A percentile compares a stretch with the other conserved stretches of the same genome.
These are phyloP conservation scores for Acrocalymma vagum DNA, from an alignment of 2,329 filamentous ascomycete genomes.

Conservation along the genomic window DNA sequence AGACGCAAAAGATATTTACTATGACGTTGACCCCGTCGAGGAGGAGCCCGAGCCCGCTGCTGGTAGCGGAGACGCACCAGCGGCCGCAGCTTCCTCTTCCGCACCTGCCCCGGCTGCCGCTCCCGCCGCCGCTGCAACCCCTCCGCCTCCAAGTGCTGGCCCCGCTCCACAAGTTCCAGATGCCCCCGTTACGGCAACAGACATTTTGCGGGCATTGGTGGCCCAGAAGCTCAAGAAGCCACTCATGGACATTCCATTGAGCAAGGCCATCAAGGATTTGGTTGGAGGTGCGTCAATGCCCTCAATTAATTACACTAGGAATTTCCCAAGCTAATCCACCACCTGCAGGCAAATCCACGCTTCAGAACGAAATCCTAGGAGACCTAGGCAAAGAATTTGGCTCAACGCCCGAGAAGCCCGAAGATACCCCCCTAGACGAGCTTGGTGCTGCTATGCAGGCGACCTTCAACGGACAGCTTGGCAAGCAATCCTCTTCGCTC, in stretches of 20 bases:
- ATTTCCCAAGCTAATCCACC: constrained; percentile 23
- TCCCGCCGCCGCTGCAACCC: constrained; percentile 57
- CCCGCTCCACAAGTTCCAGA: constrained; percentile 89
- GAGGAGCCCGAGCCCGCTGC: constrained; percentile 69
- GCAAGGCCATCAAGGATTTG: constrained; percentile 97
- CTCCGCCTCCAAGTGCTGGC: constrained; percentile 75
- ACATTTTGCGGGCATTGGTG: constrained; percentile 87
- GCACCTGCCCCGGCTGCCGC: constrained; percentile 62
- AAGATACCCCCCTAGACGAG: constrained; percentile 96
- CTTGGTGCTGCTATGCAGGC: constrained; percentile 94
- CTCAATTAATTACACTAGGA: neutral
- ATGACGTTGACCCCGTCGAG: constrained; percentile 94
- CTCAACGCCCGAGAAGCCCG: constrained; percentile 96
- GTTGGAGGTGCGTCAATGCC: constrained; percentile 79
- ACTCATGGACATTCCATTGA: constrained; percentile 84
- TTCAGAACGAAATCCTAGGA: constrained; percentile 98
- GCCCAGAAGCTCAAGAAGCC: constrained; percentile 98
- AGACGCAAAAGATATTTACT: constrained; percentile 99
- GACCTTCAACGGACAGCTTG: constrained; percentile 98
- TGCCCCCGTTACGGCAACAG: constrained; percentile 84
- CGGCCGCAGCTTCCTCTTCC: constrained; percentile 53
- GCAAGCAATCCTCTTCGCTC: constrained; percentile 93
- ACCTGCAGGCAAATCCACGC: constrained; percentile 86
- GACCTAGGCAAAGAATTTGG: constrained; percentile 98
- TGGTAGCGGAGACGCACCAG: constrained; percentile 52